Base-by-base conservation (phyloP, 495 filamentous ascomycete species). In the Neurospora intermedia region DNA sequence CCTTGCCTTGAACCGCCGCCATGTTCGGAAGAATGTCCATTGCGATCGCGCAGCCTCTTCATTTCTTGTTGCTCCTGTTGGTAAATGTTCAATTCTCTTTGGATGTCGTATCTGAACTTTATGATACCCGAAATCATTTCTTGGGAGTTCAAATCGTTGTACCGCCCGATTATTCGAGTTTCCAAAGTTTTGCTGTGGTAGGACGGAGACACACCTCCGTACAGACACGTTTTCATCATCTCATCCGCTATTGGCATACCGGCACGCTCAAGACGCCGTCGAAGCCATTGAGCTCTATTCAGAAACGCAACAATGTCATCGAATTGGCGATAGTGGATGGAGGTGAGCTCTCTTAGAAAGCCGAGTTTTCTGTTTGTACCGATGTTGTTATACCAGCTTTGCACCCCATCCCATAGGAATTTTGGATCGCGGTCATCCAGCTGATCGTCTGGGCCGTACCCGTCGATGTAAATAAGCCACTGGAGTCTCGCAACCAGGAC, bases 141-240 rank as follows among this genome's bases (percentile, higher is more conserved):
- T 66, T 66, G 0, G 13, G 27, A 38, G 27, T 66, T 15, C 27
- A 13, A 66, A 0, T 66, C 13, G 7, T 66, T 0, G 54, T 66
- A 66, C 0, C 0, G 0, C 11, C 0, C 0, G 1, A 31, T 16
- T 16, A 27, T 3, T 0, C 31, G 13, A 35, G 13, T 8, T 0
- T 0, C 1, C 54, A 62, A 62, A 0, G 0, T 0, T 0, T 9
- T 0, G 54, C 23, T 62, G 54, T 23, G 23, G 20, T 59, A 20
- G 23, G 16, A 23, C 23, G n/a, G 4, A 18, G 18, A 3, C 13
- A 66, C 0, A 66, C 27, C 27, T 9, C 27, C 27, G 3, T 4
- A 66, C 13, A 35, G 27, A 18, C 54, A 38, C 0, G 54, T 66
- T 15, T 66, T 66, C 54, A 62, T 62, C 54, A 66, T 66, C 31